Evolutionary conservation across 805 yeast genomes (phyloP), one percentile per base, ranked within the genome.

Genomic region (Saccharomycopsis selenospora): DNA sequence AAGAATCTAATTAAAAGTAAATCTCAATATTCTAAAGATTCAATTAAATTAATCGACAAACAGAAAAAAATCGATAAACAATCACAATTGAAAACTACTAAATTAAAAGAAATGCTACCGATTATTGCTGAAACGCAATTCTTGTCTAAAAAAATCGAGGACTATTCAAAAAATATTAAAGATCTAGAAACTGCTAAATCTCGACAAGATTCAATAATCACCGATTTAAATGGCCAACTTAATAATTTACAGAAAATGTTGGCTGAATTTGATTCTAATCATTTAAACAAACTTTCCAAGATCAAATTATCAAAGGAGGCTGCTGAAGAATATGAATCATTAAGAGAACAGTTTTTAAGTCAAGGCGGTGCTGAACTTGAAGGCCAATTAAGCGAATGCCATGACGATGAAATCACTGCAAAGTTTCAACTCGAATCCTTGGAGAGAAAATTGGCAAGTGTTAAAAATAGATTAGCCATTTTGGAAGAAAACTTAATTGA

Each of bases 331-430:
- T 88, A 87, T 61, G 79, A 79, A 38, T 22, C 49, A 1, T 65
- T 87, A 49, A 75, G 85, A 59, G 77, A 76, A 30, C 55, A 68
- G 45, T 86, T 75, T 56, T 63, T 85, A 46, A 66, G 76, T 27
- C 65, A 66, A 29, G 88, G 87, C 13, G 77, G 82, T 13, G 69
- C 75, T 41, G 56, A 72, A n/a, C 77, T 80, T 56, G 73, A 73
- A 26, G 80, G 76, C 50, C 63, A 73, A 40, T 56, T 77, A 24
- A 64, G 70, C 2, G 55, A 73, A 3, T 48, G 74, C 14, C 47
- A 56, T 20, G 69, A 67, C 50, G 76, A 77, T 26, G 70, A 68
- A 51, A 76, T 71, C 3, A 74, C 77, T 26, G 54, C 71, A 2
- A 57, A 61, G 13, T 56, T 59, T 2, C 71, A 73, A 33, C 53